Evolutionary conservation across 148 eudicot species (phyloP).

Genomic region (Cornus suecica): DNA sequence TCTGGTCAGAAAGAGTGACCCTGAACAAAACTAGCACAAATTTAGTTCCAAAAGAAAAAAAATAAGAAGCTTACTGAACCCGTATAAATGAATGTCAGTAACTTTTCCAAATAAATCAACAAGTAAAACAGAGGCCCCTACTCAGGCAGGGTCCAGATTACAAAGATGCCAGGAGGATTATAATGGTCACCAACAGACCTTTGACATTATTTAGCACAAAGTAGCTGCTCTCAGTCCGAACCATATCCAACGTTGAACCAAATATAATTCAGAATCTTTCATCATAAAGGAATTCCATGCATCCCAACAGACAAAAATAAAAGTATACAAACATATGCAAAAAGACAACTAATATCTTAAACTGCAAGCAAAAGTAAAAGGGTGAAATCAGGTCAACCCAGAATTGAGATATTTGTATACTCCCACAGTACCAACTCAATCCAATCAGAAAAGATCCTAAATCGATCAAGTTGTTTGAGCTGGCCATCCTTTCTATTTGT

Average conservation of each 20-base stretch:
- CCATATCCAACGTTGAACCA: neutral
- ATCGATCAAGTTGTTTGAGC: no score
- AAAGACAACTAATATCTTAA: neutral
- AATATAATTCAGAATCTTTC: neutral
- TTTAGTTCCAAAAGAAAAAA: constrained; percentile 10
- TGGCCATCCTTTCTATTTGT: no score
- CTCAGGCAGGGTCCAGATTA: no score
- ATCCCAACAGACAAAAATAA: neutral
- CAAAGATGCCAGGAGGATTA: no score
- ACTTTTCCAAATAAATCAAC: no score
- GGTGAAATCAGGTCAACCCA: neutral
- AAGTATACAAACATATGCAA: no score
- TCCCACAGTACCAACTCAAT: neutral
- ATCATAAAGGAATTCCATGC: neutral
- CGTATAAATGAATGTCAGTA: neutral
- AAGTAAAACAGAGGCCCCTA: no score
- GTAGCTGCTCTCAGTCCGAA: neutral
- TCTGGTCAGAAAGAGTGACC: constrained; percentile 94
- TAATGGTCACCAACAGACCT: no score
- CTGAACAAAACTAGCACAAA: constrained; percentile 43
- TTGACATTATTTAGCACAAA: no score
- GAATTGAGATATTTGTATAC: neutral
- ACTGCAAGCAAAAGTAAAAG: neutral
- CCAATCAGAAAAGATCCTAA: neutral
- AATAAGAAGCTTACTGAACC: neutral